These are phyloP conservation scores for Xerocomellus dryophilus DNA, from an alignment of 768 basidiomycete species.

Conservation along the genomic window DNA sequence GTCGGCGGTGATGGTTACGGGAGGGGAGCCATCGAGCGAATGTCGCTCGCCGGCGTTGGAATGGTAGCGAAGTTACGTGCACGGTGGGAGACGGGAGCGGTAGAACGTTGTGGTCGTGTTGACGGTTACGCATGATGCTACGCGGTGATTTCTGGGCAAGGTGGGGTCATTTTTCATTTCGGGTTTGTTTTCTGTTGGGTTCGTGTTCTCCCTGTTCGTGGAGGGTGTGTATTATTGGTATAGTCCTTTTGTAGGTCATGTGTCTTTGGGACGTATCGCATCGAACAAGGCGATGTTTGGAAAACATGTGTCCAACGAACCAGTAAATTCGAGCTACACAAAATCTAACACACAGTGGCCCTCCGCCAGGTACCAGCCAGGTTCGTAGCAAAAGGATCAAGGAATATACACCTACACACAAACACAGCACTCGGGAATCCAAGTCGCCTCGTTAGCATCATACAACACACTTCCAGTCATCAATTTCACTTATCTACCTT, in stretches of 20 bases:
- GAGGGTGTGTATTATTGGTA: background rate
- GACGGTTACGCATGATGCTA: background rate
- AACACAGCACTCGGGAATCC: background rate
- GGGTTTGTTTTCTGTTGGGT: background rate
- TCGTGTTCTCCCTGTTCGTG: background rate
- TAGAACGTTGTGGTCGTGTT: background rate
- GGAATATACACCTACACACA: background rate
- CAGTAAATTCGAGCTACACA: background rate
- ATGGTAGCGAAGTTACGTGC: conserved; percentile 22
- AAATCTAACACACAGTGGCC: background rate
- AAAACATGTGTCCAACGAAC: background rate
- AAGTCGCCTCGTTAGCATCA: background rate
- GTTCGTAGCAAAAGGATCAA: background rate
- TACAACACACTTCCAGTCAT: background rate
- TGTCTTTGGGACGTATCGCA: too few relatives aligned
- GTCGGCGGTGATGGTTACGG: background rate
- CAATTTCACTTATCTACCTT: background rate
- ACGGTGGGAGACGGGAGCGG: conserved; percentile 16
- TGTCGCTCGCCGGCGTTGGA: conserved; percentile 8
- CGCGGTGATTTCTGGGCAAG: too few relatives aligned
- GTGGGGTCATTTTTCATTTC: background rate
- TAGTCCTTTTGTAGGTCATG: background rate
- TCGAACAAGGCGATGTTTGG: background rate
- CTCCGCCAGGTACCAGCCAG: background rate
- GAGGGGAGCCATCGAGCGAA: background rate